Evolutionary conservation across 768 basidiomycete species (phyloP), one percentile per base, ranked within the genome.

Genomic region (Goffeauzyma gilvescens): DNA sequence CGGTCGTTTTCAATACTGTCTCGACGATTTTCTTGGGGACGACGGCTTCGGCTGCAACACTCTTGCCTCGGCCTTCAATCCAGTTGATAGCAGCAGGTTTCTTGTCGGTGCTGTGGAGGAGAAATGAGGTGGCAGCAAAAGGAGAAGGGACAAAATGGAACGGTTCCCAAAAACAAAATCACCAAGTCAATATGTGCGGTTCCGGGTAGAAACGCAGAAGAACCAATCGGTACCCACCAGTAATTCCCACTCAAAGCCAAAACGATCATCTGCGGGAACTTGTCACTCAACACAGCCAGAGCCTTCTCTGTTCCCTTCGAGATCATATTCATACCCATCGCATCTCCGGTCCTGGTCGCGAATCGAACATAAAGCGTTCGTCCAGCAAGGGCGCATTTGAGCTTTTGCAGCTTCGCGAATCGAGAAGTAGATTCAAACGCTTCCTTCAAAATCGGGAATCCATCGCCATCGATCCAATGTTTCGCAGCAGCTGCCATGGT

Each of bases 291-390:
- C 17, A 70, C 72, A 55, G 80, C 85, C 10, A 98, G 72, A 17
- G 87, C 87, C 65, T 81, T 82, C 68, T 96, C 93, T 8, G 86
- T 87, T 2, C 89, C 93, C 67, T 98, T 98, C 7, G 81, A 83
- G 58, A 96, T 93, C 93, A 96, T 98, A 70, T 98, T 98, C 93
- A 98, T 98, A 14, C 93, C 93, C 90, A 96, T 98, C 31, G 93
- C 90, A 57, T 96, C 90, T 23, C 89, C 93, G 0, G 93, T 96
- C 42, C 75, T 77, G 12, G 87, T 93, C 45, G 81, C 81, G 58
- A 98, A 95, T 35, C 93, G 75, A 18, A 95, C 77, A 59, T 78
- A 98, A 28, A 98, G 67, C 28, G 86, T 90, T 31, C 93, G 74
- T 5, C 93, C 93, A 5, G 93, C 93, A 62, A 96, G 68, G 4